These are phyloP conservation scores for Nemania sp. DNA, from an alignment of 2,329 filamentous ascomycete species.

Conservation along the genomic window DNA sequence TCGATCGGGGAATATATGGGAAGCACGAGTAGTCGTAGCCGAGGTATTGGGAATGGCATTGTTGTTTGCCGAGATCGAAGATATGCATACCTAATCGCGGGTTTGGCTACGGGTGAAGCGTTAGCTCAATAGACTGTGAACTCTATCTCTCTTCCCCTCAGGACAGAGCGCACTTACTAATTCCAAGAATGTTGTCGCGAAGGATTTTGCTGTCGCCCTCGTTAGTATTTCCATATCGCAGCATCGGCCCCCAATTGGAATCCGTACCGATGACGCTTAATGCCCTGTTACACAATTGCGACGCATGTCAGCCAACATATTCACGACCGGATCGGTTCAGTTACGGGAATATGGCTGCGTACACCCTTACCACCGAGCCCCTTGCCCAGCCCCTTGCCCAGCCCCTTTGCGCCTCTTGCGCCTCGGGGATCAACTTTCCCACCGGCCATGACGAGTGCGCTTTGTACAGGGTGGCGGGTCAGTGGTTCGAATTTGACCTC, in stretches of 20 bases:
- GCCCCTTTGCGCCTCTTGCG: constrained; percentile 42
- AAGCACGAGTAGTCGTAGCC: neutral
- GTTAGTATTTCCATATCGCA: constrained; percentile 8
- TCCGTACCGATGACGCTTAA: constrained; percentile 47
- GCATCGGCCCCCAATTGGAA: constrained; percentile 8
- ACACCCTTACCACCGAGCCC: constrained; percentile 47
- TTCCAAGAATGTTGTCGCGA: constrained; percentile 50
- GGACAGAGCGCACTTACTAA: constrained; percentile 46
- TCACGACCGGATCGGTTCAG: constrained; percentile 6
- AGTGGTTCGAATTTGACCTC: neutral
- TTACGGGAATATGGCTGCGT: constrained; percentile 25
- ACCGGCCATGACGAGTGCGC: constrained; percentile 15
- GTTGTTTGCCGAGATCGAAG: neutral
- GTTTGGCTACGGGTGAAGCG: constrained; percentile 58
- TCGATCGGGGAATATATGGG: neutral
- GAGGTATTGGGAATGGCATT: neutral
- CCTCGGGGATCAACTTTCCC: constrained; percentile 35
- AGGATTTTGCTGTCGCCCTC: constrained; percentile 48
- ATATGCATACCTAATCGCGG: constrained; percentile 62
- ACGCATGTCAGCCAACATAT: constrained; percentile 27
- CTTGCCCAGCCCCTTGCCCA: constrained; percentile 42
- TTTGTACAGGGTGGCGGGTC: neutral
- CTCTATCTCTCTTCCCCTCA: neutral
- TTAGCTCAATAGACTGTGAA: constrained; percentile 35
- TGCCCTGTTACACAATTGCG: constrained; percentile 38